Evolutionary conservation across 2,329 filamentous ascomycete species (phyloP), one percentile per base, ranked within the genome.

Genomic region (Microascus cirrosus): DNA sequence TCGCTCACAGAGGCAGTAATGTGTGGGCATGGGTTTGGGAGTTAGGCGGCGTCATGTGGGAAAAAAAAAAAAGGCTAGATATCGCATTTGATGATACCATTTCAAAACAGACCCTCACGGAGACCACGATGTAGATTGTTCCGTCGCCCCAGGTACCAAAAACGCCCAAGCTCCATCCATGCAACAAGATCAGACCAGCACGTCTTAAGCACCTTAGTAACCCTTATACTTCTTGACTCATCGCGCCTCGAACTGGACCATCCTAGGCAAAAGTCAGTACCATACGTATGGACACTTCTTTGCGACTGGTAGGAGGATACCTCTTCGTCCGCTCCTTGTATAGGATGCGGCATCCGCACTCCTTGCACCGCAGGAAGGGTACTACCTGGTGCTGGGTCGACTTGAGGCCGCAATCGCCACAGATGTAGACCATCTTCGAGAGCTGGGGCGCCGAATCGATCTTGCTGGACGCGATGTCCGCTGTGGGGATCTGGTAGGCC

Each of bases 251-350:
- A 99, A 97, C 75, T 99, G 94, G 56, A 97, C 92, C 92, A 97
- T 96, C 69, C 93, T 95, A 59, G 20, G 58, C 70, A 34, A 53
- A 53, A 54, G 4, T 54, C 20, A 42, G 28, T 5, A 28, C 24
- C 12, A 12, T 3, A 39, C 15, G 12, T 18, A 13, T 4, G 36
- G 36, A 42, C 36, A 15, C 36, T 12, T n/a, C 36, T 8, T 42
- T 42, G 12, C n/a, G n/a, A 20, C 20, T 7, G 20, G 42, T n/a
- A 20, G 18, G 32, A 53, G 52, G 56, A 73, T 71, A 96, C 94
- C 94, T 84, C 80, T 95, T 96, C 52, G 94, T 99, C 69, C 94
- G 78, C 82, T 96, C 90, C 83, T 99, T 99, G 76, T 97, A 97
- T 64, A 99, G 75, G 61, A 99, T 91, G 63, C 94, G 86, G 68